Percentiles rank a stretch among this genome's conserved stretches.
Evolutionary conservation across 2,329 filamentous ascomycete genomes (phyloP).

Genomic region (Fusarium falciforme): DNA sequence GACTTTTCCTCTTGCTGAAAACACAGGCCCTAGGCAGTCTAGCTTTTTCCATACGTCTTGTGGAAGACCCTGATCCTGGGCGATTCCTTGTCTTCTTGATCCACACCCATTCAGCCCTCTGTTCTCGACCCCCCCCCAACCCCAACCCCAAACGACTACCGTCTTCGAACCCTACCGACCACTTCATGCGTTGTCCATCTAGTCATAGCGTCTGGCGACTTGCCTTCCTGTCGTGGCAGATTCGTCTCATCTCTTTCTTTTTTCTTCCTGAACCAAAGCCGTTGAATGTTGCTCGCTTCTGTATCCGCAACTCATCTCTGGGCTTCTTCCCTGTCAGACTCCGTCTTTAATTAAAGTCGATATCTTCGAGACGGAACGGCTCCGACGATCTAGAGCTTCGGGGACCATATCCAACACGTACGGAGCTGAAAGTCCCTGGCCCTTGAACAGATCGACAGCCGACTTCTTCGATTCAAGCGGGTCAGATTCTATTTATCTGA

Average conservation of each 20-base stretch:
- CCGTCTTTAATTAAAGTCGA: conserved; percentile 25
- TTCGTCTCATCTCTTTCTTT: conserved; percentile 45
- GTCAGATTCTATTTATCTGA: conserved; percentile 36
- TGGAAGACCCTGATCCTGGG: conserved; percentile 33
- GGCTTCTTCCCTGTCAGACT: conserved; percentile 9
- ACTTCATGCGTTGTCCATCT: conserved; percentile 44
- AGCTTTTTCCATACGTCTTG: conserved; percentile 15
- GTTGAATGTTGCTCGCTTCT: conserved; percentile 24
- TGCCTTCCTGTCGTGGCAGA: conserved; percentile 41
- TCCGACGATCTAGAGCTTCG: conserved; percentile 32
- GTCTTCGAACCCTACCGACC: conserved; percentile 44
- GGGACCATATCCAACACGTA: conserved; percentile 16
- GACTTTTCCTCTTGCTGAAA: conserved; percentile 16
- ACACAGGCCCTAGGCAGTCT: conserved; percentile 14
- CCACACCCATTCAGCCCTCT: conserved; percentile 44
- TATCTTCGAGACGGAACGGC: conserved; percentile 25
- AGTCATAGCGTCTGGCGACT: conserved; percentile 40
- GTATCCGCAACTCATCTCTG: conserved; percentile 28
- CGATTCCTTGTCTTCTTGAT: conserved; percentile 32
- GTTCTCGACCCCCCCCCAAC: conserved; percentile 37
- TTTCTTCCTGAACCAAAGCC: conserved; percentile 32
- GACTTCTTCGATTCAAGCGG: conserved; percentile 36
- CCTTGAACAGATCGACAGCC: conserved; percentile 36
- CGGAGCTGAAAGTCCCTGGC: conserved; percentile 26
- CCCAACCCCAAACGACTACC: conserved; percentile 45